These are phyloP conservation scores for Pseudohalonectria lignicola DNA, from an alignment of 2,329 filamentous ascomycete species.

Conservation along the genomic window DNA sequence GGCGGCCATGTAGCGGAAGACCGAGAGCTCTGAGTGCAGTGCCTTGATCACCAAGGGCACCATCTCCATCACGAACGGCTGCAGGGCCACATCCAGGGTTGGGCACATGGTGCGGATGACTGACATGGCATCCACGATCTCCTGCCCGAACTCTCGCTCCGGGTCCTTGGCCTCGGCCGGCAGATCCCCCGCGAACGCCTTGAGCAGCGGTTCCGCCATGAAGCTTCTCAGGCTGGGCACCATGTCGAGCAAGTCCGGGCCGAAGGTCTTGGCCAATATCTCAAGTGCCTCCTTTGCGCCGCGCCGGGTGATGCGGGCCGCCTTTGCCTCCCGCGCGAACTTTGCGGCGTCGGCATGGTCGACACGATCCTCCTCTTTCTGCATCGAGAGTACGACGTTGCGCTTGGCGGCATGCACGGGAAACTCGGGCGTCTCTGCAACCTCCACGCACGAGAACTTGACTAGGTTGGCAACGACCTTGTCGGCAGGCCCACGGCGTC, in stretches of 20 bases:
- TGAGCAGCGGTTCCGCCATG: conserved; percentile 70
- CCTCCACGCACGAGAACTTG: conserved; percentile 96
- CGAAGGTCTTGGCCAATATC: conserved; percentile 72
- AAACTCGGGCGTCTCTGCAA: conserved; percentile 94
- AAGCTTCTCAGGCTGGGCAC: conserved; percentile 72
- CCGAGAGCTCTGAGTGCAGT: conserved; percentile 76
- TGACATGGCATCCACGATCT: conserved; percentile 88
- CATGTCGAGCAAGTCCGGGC: conserved; percentile 62
- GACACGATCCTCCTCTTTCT: conserved; percentile 92
- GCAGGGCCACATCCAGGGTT: conserved; percentile 66
- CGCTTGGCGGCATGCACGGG: conserved; percentile 69
- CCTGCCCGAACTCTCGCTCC: conserved; percentile 70
- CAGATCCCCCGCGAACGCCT: conserved; percentile 62
- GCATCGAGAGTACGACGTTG: conserved; percentile 77
- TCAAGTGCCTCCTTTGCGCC: conserved; percentile 93
- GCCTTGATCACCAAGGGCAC: conserved; percentile 81
- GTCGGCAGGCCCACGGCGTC: conserved; percentile 76
- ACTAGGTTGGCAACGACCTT: conserved; percentile 93
- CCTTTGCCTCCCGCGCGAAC: conserved; percentile 81
- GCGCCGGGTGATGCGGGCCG: conserved; percentile 79
- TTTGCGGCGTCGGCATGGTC: conserved; percentile 86
- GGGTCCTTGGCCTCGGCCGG: conserved; percentile 64
- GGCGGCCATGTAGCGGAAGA: conserved; percentile 91
- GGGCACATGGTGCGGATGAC: conserved; percentile 86
- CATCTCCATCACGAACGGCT: conserved; percentile 71